These are phyloP conservation scores for Penicillium frequentans DNA, from an alignment of 2,329 filamentous ascomycete genomes.

Conservation along the genomic window DNA sequence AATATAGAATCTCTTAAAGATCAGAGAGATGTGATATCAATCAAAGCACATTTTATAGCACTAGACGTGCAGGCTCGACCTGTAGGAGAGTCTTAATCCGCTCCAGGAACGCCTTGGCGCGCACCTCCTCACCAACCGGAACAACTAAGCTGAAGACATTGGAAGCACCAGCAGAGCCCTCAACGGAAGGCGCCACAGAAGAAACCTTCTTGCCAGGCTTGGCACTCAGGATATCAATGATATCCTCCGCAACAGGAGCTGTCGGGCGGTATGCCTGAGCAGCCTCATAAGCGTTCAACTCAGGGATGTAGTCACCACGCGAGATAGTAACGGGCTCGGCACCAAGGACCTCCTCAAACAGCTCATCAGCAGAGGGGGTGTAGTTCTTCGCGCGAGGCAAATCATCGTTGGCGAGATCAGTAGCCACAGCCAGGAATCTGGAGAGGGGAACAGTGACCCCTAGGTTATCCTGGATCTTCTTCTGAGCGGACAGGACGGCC, in stretches of 20 bases:
- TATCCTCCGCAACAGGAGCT: conserved; percentile 61
- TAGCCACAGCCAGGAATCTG: conserved; percentile 81
- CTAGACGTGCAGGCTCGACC: conserved; percentile 72
- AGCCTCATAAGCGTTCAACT: conserved; percentile 59
- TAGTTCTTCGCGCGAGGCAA: conserved; percentile 67
- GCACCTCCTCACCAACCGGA: conserved; percentile 74
- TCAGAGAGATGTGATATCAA: conserved; percentile 13
- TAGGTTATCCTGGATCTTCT: conserved; percentile 72
- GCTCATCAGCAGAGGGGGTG: conserved; percentile 71
- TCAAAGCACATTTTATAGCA: conserved; percentile 46
- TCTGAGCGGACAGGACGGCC: conserved; percentile 77
- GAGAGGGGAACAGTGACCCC: conserved; percentile 80
- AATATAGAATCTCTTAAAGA: conserved; percentile 11
- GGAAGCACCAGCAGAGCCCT: conserved; percentile 53
- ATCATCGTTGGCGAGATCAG: conserved; percentile 83
- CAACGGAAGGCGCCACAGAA: conserved; percentile 22
- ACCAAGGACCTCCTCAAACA: conserved; percentile 88
- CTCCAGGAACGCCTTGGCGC: conserved; percentile 79
- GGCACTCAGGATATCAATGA: conserved; percentile 76
- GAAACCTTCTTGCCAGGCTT: conserved; percentile 37
- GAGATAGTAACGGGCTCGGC: conserved; percentile 42
- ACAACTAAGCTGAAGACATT: conserved; percentile 85
- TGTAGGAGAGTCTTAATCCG: conserved; percentile 82
- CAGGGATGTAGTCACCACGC: conserved; percentile 69
- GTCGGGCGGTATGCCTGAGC: conserved; percentile 32